A percentile compares a stretch with the other conserved stretches of the same genome.
Evolutionary conservation across 148 eudicot genomes (phyloP).

Genomic region (Cornus florida): DNA sequence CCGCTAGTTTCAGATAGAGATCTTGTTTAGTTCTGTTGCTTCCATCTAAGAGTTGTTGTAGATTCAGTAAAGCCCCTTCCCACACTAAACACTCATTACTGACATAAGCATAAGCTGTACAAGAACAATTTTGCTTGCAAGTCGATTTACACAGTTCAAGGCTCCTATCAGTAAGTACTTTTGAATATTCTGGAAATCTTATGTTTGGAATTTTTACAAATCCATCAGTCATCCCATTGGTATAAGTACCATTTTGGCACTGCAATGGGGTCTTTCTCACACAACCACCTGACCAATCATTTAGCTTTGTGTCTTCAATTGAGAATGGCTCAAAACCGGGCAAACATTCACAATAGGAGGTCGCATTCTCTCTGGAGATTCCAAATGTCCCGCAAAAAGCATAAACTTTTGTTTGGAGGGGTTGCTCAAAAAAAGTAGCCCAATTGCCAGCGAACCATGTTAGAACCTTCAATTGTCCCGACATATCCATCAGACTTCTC

Average conservation of each 20-base stretch:
- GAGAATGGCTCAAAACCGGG: conserved; percentile 7
- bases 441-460: background rate
- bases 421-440: background rate
- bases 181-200: background rate
- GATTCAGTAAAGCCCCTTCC: conserved; percentile 11
- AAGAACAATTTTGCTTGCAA: conserved; percentile 18
- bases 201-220: conserved; percentile 7
- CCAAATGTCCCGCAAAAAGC: conserved; percentile 19
- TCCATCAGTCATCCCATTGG: conserved; percentile 4
- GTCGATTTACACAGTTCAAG: background rate
- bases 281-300: conserved; percentile 13
- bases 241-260: conserved; percentile 1
- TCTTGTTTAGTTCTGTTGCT: background rate
- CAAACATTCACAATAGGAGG: conserved; percentile 12
- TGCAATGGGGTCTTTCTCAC: conserved; percentile 10
- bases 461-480: conserved; percentile 14
- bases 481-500: background rate
- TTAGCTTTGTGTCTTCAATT: background rate
- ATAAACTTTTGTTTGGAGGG: background rate
- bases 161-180: background rate
- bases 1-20: conserved; percentile 15
- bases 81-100: conserved; percentile 7
- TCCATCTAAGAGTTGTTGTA: background rate
- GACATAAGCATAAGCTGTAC: conserved; percentile 18
- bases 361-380: background rate